These are phyloP conservation scores for Didymella arachidicola DNA, from an alignment of 2,329 filamentous ascomycete genomes.

Conservation along the genomic window DNA sequence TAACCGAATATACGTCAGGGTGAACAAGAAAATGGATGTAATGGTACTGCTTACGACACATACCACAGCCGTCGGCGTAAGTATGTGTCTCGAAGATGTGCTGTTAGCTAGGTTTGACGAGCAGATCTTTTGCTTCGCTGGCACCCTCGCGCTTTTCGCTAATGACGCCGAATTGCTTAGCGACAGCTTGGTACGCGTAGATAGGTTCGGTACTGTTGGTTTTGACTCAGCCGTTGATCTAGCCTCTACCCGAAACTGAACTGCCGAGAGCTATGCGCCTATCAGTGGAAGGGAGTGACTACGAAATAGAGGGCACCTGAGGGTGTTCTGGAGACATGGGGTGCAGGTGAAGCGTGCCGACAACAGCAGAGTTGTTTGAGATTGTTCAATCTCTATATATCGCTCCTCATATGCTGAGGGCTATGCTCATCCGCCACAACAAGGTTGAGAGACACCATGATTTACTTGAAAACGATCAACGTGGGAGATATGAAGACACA, in stretches of 20 bases:
- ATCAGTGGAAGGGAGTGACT: background rate
- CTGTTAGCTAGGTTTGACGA: background rate
- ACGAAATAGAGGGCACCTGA: too few species aligned
- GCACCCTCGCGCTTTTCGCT: background rate
- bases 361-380: background rate
- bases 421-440: background rate
- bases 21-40: background rate
- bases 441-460: background rate
- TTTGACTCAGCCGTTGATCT: conserved; percentile 2
- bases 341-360: background rate
- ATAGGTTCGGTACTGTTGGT: conserved; percentile 9
- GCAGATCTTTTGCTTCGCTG: conserved; percentile 3
- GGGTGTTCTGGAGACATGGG: background rate
- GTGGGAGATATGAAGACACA: background rate
- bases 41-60: background rate
- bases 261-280: background rate
- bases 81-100: background rate
- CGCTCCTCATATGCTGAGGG: too few species aligned
- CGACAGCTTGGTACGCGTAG: conserved; percentile 12
- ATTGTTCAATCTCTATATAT: background rate
- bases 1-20: background rate
- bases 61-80: conserved; percentile 8
- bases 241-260: background rate
- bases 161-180: conserved; percentile 3
- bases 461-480: background rate